Evolutionary conservation across 2,329 filamentous ascomycete genomes (phyloP).

Genomic region (Diaporthe citri): DNA sequence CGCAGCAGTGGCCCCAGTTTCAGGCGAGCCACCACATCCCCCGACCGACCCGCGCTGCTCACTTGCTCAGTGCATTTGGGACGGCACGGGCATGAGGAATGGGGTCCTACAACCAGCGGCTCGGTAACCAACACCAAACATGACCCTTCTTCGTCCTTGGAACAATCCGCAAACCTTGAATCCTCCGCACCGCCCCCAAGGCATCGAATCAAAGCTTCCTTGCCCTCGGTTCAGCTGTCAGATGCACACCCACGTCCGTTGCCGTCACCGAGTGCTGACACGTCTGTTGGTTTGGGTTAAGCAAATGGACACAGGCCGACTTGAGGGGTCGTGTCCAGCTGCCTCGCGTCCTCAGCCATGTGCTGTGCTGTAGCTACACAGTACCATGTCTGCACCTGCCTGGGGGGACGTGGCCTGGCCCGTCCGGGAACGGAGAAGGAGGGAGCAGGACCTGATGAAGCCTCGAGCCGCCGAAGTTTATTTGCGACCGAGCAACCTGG

Average conservation of each 20-base stretch:
- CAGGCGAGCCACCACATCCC: slow-evolving; percentile 27
- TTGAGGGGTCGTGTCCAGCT: neutral
- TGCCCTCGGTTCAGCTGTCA: slow-evolving; percentile 26
- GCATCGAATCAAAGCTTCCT: slow-evolving; percentile 29
- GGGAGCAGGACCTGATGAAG: slow-evolving; percentile 5
- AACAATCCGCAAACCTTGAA: slow-evolving; percentile 24
- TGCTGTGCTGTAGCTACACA: neutral
- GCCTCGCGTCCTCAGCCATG: neutral
- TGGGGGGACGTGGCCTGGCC: neutral
- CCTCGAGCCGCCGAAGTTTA: slow-evolving; percentile 29
- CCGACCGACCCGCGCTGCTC: slow-evolving; percentile 22
- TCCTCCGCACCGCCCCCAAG: slow-evolving; percentile 4
- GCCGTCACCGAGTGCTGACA: slow-evolving; percentile 22
- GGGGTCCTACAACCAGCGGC: slow-evolving; percentile 31
- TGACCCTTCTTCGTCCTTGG: neutral
- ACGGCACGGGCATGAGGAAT: slow-evolving; percentile 22
- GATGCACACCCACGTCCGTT: neutral
- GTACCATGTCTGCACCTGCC: neutral
- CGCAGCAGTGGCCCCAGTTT: slow-evolving; percentile 28
- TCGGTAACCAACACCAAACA: slow-evolving; percentile 34
- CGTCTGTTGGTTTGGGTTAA: neutral
- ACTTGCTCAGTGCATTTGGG: slow-evolving; percentile 25
- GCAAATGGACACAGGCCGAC: neutral
- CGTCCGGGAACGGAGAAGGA: neutral
- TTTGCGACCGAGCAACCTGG: slow-evolving; percentile 19